phyloP scores from a whole-genome alignment of 176 grass and related monocot species.

The Cenchrus americanus region DNA sequence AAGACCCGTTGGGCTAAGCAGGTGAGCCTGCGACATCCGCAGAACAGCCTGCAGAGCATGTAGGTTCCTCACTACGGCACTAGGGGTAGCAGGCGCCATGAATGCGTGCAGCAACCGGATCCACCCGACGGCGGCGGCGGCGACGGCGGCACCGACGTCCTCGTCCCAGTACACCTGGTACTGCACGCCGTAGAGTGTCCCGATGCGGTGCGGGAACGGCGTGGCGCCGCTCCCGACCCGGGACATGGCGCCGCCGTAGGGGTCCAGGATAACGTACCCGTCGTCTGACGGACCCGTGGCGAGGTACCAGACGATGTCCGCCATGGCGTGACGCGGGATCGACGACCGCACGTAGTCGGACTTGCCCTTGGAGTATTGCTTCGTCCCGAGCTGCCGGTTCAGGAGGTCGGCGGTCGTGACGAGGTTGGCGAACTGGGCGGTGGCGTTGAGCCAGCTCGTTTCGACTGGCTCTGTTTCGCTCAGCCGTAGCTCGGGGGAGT shows the following conservation, averaged over 20 bases:
- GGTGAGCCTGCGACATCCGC: no score
- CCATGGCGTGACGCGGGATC: slow-evolving; percentile 16
- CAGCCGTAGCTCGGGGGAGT: slow-evolving; percentile 50
- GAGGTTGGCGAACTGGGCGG: slow-evolving; percentile 41
- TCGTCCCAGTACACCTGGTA: slow-evolving; percentile 51
- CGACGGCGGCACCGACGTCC: neutral
- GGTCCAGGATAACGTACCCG: slow-evolving; percentile 56
- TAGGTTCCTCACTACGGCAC: no score
- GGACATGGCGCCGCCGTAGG: slow-evolving; percentile 67
- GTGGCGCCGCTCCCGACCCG: slow-evolving; percentile 2
- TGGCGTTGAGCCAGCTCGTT: slow-evolving; percentile 65
- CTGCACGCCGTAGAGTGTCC: slow-evolving; percentile 61
- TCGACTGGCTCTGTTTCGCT: slow-evolving; percentile 32
- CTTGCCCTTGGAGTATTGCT: slow-evolving; percentile 55
- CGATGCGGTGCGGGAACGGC: slow-evolving; percentile 60
- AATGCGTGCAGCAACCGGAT: slow-evolving; percentile 38
- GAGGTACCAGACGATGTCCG: slow-evolving; percentile 31
- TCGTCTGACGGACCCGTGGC: neutral
- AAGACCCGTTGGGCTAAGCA: no score
- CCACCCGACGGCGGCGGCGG: slow-evolving; percentile 49
- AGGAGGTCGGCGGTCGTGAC: slow-evolving; percentile 32
- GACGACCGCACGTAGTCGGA: slow-evolving; percentile 62
- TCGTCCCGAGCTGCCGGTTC: neutral
- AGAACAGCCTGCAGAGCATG: no score
- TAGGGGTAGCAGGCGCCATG: slow-evolving; percentile 46